Conservation (phyloP, 2,329 filamentous ascomycete genomes). For the Geosmithia morbida region DNA sequence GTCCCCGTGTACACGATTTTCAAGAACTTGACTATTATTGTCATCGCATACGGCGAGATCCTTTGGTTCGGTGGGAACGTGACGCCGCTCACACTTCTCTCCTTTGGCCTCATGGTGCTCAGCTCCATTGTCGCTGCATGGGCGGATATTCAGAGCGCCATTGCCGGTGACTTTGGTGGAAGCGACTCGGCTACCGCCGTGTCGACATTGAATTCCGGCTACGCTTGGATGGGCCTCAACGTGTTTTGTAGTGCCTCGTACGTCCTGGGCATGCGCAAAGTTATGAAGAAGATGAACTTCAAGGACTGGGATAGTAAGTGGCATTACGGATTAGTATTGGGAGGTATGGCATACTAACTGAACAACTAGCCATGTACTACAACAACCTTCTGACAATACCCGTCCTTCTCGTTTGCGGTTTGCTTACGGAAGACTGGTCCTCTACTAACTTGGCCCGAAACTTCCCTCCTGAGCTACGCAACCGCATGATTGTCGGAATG, state of each 20-base stretch:
- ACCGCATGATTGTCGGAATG: conserved; percentile 74
- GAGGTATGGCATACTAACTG: neutral
- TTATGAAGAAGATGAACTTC: conserved; percentile 99
- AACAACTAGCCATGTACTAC: conserved; percentile 82
- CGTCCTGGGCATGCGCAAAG: conserved; percentile 87
- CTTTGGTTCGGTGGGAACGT: conserved; percentile 96
- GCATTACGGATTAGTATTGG: conserved; percentile 12
- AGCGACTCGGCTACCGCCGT: conserved; percentile 58
- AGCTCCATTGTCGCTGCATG: conserved; percentile 91
- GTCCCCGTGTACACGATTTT: conserved; percentile 99
- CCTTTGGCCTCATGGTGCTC: conserved; percentile 92
- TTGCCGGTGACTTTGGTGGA: conserved; percentile 43
- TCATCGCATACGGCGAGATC: conserved; percentile 96
- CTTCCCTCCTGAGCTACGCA: conserved; percentile 70
- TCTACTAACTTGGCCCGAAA: conserved; percentile 68
- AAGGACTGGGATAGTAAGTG: conserved; percentile 97
- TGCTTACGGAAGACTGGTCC: conserved; percentile 88
- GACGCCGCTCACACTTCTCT: conserved; percentile 73
- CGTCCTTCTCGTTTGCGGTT: conserved; percentile 68
- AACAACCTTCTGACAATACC: conserved; percentile 97
- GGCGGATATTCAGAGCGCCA: conserved; percentile 86
- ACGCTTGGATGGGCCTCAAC: conserved; percentile 96
- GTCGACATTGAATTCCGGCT: conserved; percentile 84
- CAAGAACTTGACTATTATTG: conserved; percentile 98
- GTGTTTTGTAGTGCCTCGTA: conserved; percentile 90